Evolutionary conservation across 1,139 yeast species (phyloP).

Genomic region (Blastobotrys aristatus): DNA sequence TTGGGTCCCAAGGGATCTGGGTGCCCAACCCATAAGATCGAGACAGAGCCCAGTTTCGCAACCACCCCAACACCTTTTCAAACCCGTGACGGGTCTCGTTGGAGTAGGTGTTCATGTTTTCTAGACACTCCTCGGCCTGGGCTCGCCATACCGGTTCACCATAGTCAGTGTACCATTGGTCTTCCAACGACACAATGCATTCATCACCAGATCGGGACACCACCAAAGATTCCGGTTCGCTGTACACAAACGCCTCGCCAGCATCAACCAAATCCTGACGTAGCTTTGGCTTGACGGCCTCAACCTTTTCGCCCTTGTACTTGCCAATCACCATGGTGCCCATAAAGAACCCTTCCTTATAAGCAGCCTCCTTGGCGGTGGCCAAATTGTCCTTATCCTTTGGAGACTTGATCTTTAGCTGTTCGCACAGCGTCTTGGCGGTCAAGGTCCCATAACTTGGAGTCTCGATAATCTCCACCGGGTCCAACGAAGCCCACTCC

Average conservation of each 20-base stretch:
- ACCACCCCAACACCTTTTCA: slow-evolving; percentile 94
- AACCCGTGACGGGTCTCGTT: slow-evolving; percentile 88
- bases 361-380: slow-evolving; percentile 88
- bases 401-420: slow-evolving; percentile 89
- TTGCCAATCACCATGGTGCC: slow-evolving; percentile 79
- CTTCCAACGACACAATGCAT: slow-evolving; percentile 94
- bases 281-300: slow-evolving; percentile 82
- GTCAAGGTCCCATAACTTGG: slow-evolving; percentile 84
- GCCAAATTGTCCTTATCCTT: slow-evolving; percentile 85
- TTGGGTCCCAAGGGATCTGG: slow-evolving; percentile 94
- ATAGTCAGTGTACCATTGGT: slow-evolving; percentile 97
- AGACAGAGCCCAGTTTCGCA: slow-evolving; percentile 97
- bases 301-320: slow-evolving; percentile 86
- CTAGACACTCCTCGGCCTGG: slow-evolving; percentile 79
- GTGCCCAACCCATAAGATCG: slow-evolving; percentile 97
- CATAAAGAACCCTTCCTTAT: slow-evolving; percentile 93
- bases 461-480: slow-evolving; percentile 70
- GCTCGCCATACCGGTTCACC: slow-evolving; percentile 93
- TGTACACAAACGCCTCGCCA: slow-evolving; percentile 82
- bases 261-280: slow-evolving; percentile 72
- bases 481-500: slow-evolving; percentile 79
- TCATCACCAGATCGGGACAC: slow-evolving; percentile 95
- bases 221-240: slow-evolving; percentile 89
- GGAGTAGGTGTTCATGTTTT: slow-evolving; percentile 70
- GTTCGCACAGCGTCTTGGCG: slow-evolving; percentile 81